Evolutionary conservation across 1,139 yeast genomes (phyloP).

Genomic region (Zygosaccharomyces pseudobailii): DNA sequence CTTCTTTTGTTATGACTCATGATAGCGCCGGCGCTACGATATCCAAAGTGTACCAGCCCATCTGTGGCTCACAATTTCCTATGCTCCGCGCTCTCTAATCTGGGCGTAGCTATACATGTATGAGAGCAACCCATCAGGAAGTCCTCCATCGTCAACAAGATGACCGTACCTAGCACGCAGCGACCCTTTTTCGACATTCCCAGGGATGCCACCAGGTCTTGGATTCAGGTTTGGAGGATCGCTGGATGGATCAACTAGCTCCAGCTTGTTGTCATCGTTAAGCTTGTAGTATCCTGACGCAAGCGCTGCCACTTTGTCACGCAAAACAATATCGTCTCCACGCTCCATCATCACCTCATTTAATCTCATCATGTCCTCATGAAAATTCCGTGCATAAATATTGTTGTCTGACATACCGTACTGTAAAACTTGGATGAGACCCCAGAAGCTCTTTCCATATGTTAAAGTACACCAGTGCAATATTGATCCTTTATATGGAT

Average conservation of each 20-base stretch:
- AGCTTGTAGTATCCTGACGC: background rate
- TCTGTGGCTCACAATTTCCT: background rate
- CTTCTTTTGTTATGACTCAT: background rate
- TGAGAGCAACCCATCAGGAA: background rate
- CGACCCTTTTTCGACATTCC: background rate
- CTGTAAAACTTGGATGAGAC: too few species aligned
- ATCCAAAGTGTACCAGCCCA: background rate
- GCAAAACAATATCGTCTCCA: background rate
- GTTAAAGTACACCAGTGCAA: background rate
- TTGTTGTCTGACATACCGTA: background rate
- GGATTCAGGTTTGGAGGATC: background rate
- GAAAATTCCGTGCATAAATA: background rate
- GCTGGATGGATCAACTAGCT: background rate
- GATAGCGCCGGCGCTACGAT: background rate
- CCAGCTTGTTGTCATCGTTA: background rate
- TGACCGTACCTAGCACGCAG: background rate
- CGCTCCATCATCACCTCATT: background rate
- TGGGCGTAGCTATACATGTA: background rate
- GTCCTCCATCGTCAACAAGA: background rate
- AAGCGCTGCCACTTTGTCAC: background rate
- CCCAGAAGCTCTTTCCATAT: too few species aligned
- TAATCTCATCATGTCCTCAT: background rate
- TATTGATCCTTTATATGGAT: background rate
- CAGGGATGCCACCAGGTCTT: background rate
- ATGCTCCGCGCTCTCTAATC: background rate